These are phyloP conservation scores for Hypomontagnella submonticulosa DNA, from an alignment of 495 filamentous ascomycete genomes.

Conservation along the genomic window DNA sequence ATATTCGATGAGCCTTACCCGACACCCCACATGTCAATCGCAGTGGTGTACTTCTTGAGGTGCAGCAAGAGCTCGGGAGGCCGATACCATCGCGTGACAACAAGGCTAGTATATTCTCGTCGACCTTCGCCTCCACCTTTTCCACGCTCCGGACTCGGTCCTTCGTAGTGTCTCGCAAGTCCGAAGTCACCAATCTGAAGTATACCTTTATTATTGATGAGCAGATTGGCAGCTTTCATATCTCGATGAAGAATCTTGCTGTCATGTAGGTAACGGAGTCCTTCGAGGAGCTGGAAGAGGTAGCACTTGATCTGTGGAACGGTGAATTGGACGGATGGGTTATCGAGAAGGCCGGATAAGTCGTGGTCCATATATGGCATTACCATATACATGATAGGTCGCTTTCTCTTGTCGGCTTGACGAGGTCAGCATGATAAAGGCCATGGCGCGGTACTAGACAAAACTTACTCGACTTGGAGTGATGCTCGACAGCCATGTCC, in stretches of 20 bases:
- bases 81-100: constrained; percentile 97
- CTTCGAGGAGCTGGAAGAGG: constrained; percentile 91
- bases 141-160: constrained; percentile 79
- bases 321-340: constrained; percentile 85
- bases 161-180: constrained; percentile 92
- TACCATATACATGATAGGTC: constrained; percentile 96
- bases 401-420: constrained; percentile 78
- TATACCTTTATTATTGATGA: constrained; percentile 94
- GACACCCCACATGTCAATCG: constrained; percentile 98
- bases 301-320: constrained; percentile 98
- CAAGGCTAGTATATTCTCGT: constrained; percentile 91
- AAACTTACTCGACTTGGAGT: constrained; percentile 69
- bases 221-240: constrained; percentile 98
- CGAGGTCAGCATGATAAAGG: constrained; percentile 24
- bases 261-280: constrained; percentile 87
- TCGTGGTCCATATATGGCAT: constrained; percentile 99
- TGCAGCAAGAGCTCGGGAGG: constrained; percentile 93
- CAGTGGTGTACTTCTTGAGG: constrained; percentile 88
- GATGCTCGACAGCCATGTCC: constrained; percentile 94
- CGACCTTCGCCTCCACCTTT: constrained; percentile 84
- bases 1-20: constrained; percentile 68
- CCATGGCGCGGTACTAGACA: not conserved
- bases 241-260: constrained; percentile 93
- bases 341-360: constrained; percentile 93
- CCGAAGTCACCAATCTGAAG: constrained; percentile 99